phyloP scores from a whole-genome alignment of 176 grass and related monocot genomes.

The Phyllostachys edulis region DNA sequence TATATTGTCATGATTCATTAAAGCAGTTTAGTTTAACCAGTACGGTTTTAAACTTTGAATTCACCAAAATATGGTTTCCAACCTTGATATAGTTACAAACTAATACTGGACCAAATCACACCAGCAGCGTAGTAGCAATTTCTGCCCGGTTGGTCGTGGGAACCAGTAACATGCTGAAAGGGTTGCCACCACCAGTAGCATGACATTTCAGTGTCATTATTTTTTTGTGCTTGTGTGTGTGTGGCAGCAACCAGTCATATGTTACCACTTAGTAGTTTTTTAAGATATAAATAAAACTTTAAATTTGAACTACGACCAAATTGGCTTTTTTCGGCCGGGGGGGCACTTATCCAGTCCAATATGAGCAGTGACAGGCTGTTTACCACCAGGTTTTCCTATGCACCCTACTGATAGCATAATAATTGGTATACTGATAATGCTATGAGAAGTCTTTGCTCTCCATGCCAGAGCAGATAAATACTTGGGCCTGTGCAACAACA shows the following conservation, averaged over 20 bases:
- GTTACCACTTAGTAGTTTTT: too few species aligned
- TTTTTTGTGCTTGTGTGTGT: too few species aligned
- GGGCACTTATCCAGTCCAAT: background rate
- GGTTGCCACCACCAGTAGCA: too few species aligned
- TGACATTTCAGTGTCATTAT: too few species aligned
- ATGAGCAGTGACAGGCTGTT: background rate
- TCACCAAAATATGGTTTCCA: background rate
- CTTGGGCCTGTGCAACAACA: background rate
- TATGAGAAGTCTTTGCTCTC: background rate
- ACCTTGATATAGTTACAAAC: background rate
- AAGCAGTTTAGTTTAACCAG: background rate
- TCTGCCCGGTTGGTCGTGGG: too few species aligned
- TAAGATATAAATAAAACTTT: too few species aligned
- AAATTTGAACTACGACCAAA: too few species aligned
- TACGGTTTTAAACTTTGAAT: background rate
- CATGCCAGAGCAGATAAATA: background rate
- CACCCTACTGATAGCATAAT: background rate
- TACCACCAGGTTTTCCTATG: background rate
- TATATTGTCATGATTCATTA: background rate
- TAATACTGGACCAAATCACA: background rate
- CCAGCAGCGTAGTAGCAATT: background rate
- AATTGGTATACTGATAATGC: background rate
- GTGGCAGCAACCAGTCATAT: too few species aligned
- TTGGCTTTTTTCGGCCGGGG: too few species aligned
- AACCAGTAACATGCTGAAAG: too few species aligned